Evolutionary conservation across 192 early-diverging fungal species (phyloP).

Genomic region (Coemansia sp.): DNA sequence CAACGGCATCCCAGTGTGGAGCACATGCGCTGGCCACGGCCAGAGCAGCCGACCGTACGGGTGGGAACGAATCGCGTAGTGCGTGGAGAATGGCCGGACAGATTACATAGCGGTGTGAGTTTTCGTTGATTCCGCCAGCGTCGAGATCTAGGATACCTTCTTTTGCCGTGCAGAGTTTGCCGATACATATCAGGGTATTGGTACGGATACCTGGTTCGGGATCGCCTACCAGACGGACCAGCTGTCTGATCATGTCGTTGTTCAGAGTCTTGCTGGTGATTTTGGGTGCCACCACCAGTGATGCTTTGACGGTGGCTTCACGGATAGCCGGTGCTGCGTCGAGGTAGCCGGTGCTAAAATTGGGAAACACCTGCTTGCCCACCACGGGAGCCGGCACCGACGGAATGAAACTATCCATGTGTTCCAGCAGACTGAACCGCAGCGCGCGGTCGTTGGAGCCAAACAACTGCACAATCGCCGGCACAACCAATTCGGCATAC

Average conservation of each 20-base stretch:
- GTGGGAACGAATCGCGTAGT: constrained; percentile 85
- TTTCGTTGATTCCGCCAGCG: constrained; percentile 60
- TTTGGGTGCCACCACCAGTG: constrained; percentile 72
- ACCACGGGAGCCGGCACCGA: constrained; percentile 68
- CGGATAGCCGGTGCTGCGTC: constrained; percentile 89
- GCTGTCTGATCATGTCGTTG: constrained; percentile 78
- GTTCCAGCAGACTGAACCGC: constrained; percentile 82
- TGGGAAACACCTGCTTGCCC: constrained; percentile 81
- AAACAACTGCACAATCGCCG: constrained; percentile 83
- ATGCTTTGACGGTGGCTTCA: constrained; percentile 86
- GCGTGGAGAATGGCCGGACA: constrained; percentile 80
- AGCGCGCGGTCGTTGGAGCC: constrained; percentile 82
- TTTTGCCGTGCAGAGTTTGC: constrained; percentile 78
- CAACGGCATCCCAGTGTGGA: constrained; percentile 63
- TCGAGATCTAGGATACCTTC: constrained; percentile 33
- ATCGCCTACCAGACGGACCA: constrained; percentile 89
- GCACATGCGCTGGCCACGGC: constrained; percentile 71
- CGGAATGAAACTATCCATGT: constrained; percentile 69
- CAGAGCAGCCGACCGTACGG: constrained; percentile 82
- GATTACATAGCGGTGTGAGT: constrained; percentile 76
- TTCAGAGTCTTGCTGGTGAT: constrained; percentile 56
- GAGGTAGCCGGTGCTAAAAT: constrained; percentile 83
- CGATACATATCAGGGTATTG: constrained; percentile 92
- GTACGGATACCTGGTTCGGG: constrained; percentile 94
- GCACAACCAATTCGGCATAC: constrained; percentile 69